Evolutionary conservation across 2,329 filamentous ascomycete species (phyloP).

Genomic region (Aspergillus proliferans): DNA sequence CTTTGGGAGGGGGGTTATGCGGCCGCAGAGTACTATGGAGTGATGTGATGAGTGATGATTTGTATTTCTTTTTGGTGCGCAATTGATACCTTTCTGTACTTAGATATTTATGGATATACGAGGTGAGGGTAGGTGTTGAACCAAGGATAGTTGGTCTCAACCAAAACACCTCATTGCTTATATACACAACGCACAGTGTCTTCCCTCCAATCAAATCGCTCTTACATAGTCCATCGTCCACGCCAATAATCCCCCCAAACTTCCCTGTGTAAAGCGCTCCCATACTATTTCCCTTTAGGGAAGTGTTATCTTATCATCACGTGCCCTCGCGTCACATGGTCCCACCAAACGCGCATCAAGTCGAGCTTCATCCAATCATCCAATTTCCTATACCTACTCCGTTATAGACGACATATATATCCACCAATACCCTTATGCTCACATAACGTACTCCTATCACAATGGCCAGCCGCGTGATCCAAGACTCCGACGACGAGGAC

Average conservation of each 20-base stretch:
- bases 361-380: not conserved
- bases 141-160: no score
- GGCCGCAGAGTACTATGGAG: slow-evolving; percentile 31
- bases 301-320: slow-evolving; percentile 24
- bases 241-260: not conserved
- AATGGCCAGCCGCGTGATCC: slow-evolving; percentile 38
- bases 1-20: slow-evolving; percentile 92
- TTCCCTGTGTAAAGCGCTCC: no score
- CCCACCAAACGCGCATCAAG: slow-evolving; percentile 9
- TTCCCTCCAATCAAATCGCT: no score
- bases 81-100: not conserved
- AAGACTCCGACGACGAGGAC: slow-evolving; percentile 40
- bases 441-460: not conserved
- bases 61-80: not conserved
- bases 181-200: not conserved
- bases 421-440: not conserved
- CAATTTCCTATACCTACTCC: not conserved
- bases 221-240: no score
- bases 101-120: not conserved
- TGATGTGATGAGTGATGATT: slow-evolving; percentile 5
- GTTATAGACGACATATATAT: not conserved
- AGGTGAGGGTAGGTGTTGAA: no score
- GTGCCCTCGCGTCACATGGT: slow-evolving; percentile 20
- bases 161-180: no score
- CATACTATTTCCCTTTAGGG: slow-evolving; percentile 3